These are phyloP conservation scores for Crithidia sp. DNA, from an alignment of 208 protist genomes.

Conservation along the genomic window DNA sequence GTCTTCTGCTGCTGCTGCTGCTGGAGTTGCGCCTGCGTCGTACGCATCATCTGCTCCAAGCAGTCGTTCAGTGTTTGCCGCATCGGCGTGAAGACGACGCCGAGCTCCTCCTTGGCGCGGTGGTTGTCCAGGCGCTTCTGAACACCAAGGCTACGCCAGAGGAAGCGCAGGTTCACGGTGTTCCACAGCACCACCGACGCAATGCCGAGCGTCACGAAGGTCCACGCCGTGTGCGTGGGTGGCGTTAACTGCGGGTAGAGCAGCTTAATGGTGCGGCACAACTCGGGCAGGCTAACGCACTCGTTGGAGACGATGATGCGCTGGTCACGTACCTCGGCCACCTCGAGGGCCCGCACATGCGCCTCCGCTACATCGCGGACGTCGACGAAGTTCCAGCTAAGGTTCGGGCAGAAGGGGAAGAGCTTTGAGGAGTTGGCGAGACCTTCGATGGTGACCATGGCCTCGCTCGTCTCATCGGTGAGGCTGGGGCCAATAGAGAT, in stretches of 20 bases:
- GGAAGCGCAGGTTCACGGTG: slow-evolving; percentile 69
- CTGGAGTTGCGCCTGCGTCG: slow-evolving; percentile 39
- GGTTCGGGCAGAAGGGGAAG: slow-evolving; percentile 83
- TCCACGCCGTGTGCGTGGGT: slow-evolving; percentile 78
- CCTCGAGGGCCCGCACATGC: slow-evolving; percentile 82
- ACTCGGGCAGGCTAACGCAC: slow-evolving; percentile 76
- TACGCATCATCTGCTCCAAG: slow-evolving; percentile 71
- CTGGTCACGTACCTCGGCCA: slow-evolving; percentile 69
- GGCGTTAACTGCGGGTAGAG: slow-evolving; percentile 81
- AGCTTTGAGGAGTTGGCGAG: slow-evolving; percentile 71
- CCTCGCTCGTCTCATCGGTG: slow-evolving; percentile 83
- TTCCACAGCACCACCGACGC: slow-evolving; percentile 47
- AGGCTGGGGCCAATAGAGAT: slow-evolving; percentile 85
- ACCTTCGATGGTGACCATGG: slow-evolving; percentile 69
- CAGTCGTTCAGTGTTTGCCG: slow-evolving; percentile 72
- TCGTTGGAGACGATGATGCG: slow-evolving; percentile 86
- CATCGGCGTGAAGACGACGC: slow-evolving; percentile 78
- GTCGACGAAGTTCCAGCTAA: slow-evolving; percentile 93
- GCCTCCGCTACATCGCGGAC: slow-evolving; percentile 89
- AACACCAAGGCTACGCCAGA: slow-evolving; percentile 87
- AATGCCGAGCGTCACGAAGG: slow-evolving; percentile 78
- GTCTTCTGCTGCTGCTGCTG: slow-evolving; percentile 15
- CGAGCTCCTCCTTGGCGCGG: slow-evolving; percentile 59
- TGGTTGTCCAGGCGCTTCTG: slow-evolving; percentile 75
- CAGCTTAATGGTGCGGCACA: slow-evolving; percentile 74